A percentile compares a stretch with the other conserved stretches of the same genome.
Evolutionary conservation across 495 filamentous ascomycete genomes (phyloP).

Genomic region (Terfezia claveryi): DNA sequence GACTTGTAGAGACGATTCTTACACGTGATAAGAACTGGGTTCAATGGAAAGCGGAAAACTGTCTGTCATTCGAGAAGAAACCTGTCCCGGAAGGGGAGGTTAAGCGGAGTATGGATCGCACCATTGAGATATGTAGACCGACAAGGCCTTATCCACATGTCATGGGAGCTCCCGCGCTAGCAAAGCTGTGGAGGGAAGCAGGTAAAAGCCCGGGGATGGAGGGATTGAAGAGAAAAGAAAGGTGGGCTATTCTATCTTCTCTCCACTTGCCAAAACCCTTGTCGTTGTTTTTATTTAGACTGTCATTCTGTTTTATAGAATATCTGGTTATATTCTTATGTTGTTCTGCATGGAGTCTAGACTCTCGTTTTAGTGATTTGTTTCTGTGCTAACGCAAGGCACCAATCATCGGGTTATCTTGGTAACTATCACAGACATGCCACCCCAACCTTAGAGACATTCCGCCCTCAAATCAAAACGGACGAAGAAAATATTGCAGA

Average conservation of each 20-base stretch:
- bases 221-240: constrained; percentile 33
- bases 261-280: background rate
- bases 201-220: constrained; percentile 30
- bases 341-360: too few species aligned
- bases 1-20: constrained; percentile 87
- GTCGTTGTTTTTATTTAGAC: background rate
- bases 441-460: constrained; percentile 33
- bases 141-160: constrained; percentile 43
- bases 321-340: background rate
- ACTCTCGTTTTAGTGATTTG: too few species aligned
- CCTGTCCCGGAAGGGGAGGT: constrained; percentile 44
- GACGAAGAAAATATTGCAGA: constrained; percentile 35
- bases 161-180: constrained; percentile 48
- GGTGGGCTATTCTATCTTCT: constrained; percentile 21
- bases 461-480: constrained; percentile 22
- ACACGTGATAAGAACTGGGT: constrained; percentile 96
- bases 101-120: constrained; percentile 38
- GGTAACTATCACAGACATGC: constrained; percentile 19
- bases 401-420: background rate
- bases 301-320: background rate
- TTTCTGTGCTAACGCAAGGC: too few species aligned
- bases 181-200: constrained; percentile 45
- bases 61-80: constrained; percentile 59
- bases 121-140: constrained; percentile 39
- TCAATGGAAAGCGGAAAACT: constrained; percentile 87